A percentile compares a stretch with the other conserved stretches of the same genome.
Conservation (phyloP, 768 basidiomycete genomes). For the Rhodotorula toruloides region DNA sequence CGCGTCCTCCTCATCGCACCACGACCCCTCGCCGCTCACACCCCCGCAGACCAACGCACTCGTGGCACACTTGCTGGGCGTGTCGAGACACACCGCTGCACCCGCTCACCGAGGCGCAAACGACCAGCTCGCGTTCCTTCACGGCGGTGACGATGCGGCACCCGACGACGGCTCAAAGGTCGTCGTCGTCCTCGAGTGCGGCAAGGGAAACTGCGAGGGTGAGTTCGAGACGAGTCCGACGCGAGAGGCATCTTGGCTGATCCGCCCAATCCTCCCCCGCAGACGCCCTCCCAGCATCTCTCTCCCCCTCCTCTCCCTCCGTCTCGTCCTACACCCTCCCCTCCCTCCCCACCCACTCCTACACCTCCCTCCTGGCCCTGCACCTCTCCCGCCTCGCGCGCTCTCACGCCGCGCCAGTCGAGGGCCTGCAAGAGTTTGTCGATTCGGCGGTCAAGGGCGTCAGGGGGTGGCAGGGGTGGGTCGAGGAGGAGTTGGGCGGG, state of each 20-base stretch:
- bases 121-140: too few species aligned
- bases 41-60: slow-evolving; percentile 35
- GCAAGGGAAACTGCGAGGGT: slow-evolving; percentile 18
- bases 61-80: slow-evolving; percentile 36
- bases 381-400: slow-evolving; percentile 36
- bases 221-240: background rate
- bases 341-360: slow-evolving; percentile 18
- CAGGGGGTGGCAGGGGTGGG: slow-evolving; percentile 34
- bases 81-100: background rate
- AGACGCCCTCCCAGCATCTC: background rate
- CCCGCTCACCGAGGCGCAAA: background rate
- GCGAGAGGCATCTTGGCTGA: background rate
- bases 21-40: background rate
- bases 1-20: background rate
- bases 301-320: background rate
- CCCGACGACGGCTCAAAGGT: slow-evolving; percentile 5
- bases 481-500: slow-evolving; percentile 27
- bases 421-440: slow-evolving; percentile 25
- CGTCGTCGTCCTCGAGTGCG: slow-evolving; percentile 36
- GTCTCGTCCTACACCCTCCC: background rate
- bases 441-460: slow-evolving; percentile 23
- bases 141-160: background rate
- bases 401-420: slow-evolving; percentile 4
- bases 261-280: background rate
- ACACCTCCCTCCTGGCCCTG: slow-evolving; percentile 30